phyloP scores from a whole-genome alignment of 2,329 filamentous ascomycete genomes.

The Curvularia spicifera region DNA sequence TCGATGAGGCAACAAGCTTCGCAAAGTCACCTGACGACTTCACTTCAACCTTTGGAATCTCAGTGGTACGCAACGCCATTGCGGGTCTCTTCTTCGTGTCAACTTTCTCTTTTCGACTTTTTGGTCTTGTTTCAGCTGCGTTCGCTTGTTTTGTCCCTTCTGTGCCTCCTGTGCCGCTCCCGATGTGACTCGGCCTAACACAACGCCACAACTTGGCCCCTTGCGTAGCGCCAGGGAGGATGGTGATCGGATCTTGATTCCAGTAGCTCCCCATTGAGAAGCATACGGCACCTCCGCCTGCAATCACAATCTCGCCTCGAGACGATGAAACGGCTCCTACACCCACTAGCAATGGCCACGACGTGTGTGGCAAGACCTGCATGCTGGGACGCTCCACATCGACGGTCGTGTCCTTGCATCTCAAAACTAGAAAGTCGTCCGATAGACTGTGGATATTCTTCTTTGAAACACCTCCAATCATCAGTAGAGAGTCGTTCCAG shows the following conservation, averaged over 20 bases:
- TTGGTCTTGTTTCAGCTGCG: conserved; percentile 14
- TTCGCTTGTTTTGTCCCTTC: conserved; percentile 15
- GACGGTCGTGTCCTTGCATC: conserved; percentile 26
- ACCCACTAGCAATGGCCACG: conserved; percentile 74
- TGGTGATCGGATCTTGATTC: conserved; percentile 58
- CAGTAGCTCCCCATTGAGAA: conserved; percentile 91
- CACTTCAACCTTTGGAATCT: conserved; percentile 62
- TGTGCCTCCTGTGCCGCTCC: conserved; percentile 19
- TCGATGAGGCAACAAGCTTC: conserved; percentile 62
- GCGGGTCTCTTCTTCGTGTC: conserved; percentile 13
- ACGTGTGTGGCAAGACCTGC: conserved; percentile 32
- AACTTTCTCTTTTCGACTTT: conserved; percentile 20
- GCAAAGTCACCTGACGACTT: conserved; percentile 64
- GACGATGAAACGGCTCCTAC: conserved; percentile 61
- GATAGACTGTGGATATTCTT: conserved; percentile 33
- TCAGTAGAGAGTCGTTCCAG: conserved; percentile 54
- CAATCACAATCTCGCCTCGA: conserved; percentile 62
- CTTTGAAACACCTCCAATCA: conserved; percentile 60
- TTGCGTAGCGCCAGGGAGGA: conserved; percentile 25
- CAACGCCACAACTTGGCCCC: conserved; percentile 29
- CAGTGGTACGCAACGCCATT: conserved; percentile 18
- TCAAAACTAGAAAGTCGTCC: conserved; percentile 41
- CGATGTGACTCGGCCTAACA: conserved; percentile 15
- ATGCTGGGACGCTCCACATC: conserved; percentile 29
- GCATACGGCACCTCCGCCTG: conserved; percentile 84